Evolutionary conservation across 106 monocot species (phyloP).

Genomic region (Phalaenopsis equestris): DNA sequence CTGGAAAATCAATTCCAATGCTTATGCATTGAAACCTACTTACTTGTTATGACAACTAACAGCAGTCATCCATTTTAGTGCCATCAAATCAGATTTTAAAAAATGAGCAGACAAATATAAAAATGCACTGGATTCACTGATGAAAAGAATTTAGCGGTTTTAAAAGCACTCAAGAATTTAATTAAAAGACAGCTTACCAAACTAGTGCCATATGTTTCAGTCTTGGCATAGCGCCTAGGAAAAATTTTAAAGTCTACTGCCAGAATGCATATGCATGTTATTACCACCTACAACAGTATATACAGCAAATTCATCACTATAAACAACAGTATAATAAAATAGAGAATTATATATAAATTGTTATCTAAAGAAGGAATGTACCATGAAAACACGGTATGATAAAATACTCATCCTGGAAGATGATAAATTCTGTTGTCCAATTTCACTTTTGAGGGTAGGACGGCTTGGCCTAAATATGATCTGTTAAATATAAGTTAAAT

Average conservation of each 20-base stretch:
- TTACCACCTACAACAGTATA: slow-evolving; percentile 43
- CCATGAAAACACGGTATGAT: slow-evolving; percentile 87
- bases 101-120: background rate
- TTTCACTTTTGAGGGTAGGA: slow-evolving; percentile 15
- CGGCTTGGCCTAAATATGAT: slow-evolving; percentile 17
- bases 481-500: slow-evolving; percentile 18
- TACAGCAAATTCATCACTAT: background rate
- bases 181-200: slow-evolving; percentile 37
- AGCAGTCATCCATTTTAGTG: background rate
- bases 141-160: background rate
- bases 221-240: slow-evolving; percentile 94
- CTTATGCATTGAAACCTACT: background rate
- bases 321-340: background rate
- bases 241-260: slow-evolving; percentile 95
- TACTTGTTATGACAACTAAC: background rate
- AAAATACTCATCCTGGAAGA: slow-evolving; percentile 42
- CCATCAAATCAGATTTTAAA: background rate
- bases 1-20: background rate
- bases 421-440: slow-evolving; percentile 14
- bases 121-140: background rate
- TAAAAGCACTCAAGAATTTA: background rate
- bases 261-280: slow-evolving; percentile 90
- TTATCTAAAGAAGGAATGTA: slow-evolving; percentile 11
- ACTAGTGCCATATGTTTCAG: slow-evolving; percentile 88
- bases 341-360: background rate